These are phyloP conservation scores for Aureobasidium leucospermi DNA, from an alignment of 2,329 filamentous ascomycete genomes.

Conservation along the genomic window DNA sequence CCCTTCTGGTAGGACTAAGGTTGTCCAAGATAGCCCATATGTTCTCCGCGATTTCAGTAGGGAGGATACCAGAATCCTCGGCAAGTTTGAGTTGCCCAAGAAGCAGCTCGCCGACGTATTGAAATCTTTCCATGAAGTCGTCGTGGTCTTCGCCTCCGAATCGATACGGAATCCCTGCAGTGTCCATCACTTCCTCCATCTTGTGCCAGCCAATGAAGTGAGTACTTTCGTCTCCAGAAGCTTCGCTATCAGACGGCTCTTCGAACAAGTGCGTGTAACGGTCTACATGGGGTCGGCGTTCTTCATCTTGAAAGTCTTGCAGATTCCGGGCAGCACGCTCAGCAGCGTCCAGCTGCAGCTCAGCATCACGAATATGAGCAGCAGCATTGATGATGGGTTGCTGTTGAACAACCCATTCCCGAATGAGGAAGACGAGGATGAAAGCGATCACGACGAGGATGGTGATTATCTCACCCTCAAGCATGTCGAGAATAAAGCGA, in stretches of 20 bases:
- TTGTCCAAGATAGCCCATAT: neutral
- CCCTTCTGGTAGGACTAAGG: neutral
- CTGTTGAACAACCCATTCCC: conserved; percentile 97
- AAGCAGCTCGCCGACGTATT: conserved; percentile 9
- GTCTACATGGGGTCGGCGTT: conserved; percentile 18
- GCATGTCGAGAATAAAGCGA: conserved; percentile 67
- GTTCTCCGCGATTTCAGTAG: neutral
- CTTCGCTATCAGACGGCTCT: neutral
- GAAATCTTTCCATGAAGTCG: neutral
- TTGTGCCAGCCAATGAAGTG: conserved; percentile 22
- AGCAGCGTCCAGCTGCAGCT: conserved; percentile 21
- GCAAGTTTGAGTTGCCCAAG: conserved; percentile 12
- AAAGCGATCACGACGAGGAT: conserved; percentile 86
- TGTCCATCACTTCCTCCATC: conserved; percentile 21
- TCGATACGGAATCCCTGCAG: conserved; percentile 18
- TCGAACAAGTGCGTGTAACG: neutral
- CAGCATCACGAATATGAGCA: conserved; percentile 26
- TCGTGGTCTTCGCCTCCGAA: conserved; percentile 6
- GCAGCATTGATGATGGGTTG: conserved; percentile 85
- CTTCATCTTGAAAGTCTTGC: conserved; percentile 11
- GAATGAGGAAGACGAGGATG: conserved; percentile 91
- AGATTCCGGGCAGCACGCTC: conserved; percentile 11
- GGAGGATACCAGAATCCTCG: neutral
- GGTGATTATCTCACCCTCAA: conserved; percentile 93
- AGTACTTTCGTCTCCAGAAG: neutral